phyloP scores from a whole-genome alignment of 2,329 filamentous ascomycete species.

The Dryadomyces sulphureus region DNA sequence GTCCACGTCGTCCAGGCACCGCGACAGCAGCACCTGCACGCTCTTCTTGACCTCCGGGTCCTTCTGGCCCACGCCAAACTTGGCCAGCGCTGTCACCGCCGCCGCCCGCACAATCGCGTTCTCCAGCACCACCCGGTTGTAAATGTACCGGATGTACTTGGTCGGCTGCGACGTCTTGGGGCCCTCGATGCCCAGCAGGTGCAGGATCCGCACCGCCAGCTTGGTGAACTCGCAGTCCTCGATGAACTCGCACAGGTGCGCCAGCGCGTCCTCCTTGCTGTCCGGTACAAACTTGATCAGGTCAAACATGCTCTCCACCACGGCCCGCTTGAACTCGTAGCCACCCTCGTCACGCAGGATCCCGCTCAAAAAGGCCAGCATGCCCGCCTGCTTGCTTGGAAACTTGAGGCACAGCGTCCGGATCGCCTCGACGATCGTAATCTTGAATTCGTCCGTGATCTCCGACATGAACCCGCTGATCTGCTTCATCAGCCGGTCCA shows the following conservation, averaged over 20 bases:
- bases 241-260: constrained; percentile 96
- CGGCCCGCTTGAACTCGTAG: constrained; percentile 94
- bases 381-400: constrained; percentile 92
- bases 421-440: constrained; percentile 98
- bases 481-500: constrained; percentile 96
- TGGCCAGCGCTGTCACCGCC: constrained; percentile 87
- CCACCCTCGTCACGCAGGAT: constrained; percentile 93
- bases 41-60: constrained; percentile 94
- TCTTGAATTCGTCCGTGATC: constrained; percentile 99
- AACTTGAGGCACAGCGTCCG: constrained; percentile 95
- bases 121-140: constrained; percentile 93
- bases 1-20: constrained; percentile 92
- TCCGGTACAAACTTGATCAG: constrained; percentile 98
- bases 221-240: constrained; percentile 99
- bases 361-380: constrained; percentile 94
- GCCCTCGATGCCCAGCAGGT: constrained; percentile 85
- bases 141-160: constrained; percentile 98
- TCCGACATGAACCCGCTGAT: constrained; percentile 98
- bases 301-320: constrained; percentile 99
- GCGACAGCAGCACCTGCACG: constrained; percentile 78
- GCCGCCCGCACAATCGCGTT: constrained; percentile 92
- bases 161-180: constrained; percentile 91
- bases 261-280: constrained; percentile 64
- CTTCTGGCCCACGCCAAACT: constrained; percentile 94
- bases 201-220: constrained; percentile 84